Percentiles rank a stretch among this genome's conserved stretches.
phyloP scores from a whole-genome alignment of 352 stramenopile genomes.

The Globisporangium viniferum region DNA sequence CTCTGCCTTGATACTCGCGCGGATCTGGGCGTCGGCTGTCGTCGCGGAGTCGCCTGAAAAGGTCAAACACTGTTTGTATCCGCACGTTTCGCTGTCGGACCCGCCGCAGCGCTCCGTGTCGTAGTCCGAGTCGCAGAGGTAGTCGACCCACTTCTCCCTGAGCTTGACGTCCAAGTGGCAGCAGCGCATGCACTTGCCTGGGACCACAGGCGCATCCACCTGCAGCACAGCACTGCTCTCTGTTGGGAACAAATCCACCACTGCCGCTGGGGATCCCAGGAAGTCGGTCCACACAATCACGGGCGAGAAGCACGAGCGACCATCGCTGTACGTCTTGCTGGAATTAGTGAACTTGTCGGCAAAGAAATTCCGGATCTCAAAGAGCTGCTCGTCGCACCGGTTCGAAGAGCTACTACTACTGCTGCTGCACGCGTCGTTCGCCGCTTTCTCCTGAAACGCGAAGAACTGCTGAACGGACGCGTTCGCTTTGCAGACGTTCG shows the following conservation, averaged over 20 bases:
- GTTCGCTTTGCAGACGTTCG: slow-evolving; percentile 30
- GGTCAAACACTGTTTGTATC: slow-evolving; percentile 14
- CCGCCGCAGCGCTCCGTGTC: slow-evolving; percentile 22
- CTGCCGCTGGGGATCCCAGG: neutral
- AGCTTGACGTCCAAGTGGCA: slow-evolving; percentile 22
- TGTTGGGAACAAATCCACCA: neutral
- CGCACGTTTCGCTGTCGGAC: slow-evolving; percentile 7
- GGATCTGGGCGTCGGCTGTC: slow-evolving; percentile 1
- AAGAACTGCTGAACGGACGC: slow-evolving; percentile 29
- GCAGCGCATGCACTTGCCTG: slow-evolving; percentile 18
- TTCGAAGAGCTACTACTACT: slow-evolving; percentile 3
- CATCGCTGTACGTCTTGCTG: neutral
- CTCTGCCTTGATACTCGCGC: slow-evolving; percentile 5
- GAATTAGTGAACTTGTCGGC: neutral
- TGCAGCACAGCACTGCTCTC: slow-evolving; percentile 4
- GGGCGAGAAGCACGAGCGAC: slow-evolving; percentile 12
- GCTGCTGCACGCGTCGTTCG: slow-evolving; percentile 52
- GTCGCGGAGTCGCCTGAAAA: slow-evolving; percentile 6
- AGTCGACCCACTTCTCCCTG: slow-evolving; percentile 23
- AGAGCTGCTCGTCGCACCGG: slow-evolving; percentile 21
- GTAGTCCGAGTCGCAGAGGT: slow-evolving; percentile 21
- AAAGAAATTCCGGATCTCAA: slow-evolving; percentile 19
- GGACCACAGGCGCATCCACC: neutral
- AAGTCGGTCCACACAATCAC: slow-evolving; percentile 13
- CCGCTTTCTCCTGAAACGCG: slow-evolving; percentile 34